Percentiles rank a stretch among this genome's conserved stretches.
These are phyloP conservation scores for Carex kokanica DNA, from an alignment of 176 grass and related monocot genomes.

Conservation along the genomic window DNA sequence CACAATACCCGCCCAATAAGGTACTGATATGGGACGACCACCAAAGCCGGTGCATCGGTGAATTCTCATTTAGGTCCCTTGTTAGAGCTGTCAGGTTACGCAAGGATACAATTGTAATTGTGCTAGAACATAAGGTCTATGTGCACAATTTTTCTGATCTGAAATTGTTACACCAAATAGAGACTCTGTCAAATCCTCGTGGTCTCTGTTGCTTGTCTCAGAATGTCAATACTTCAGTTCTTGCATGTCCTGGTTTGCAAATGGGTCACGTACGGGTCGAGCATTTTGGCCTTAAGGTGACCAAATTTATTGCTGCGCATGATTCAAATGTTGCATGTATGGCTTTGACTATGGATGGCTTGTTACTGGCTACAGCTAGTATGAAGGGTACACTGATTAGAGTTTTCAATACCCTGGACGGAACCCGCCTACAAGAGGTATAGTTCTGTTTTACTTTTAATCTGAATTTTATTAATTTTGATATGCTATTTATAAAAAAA, in stretches of 20 bases:
- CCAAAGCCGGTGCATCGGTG: conserved; percentile 72
- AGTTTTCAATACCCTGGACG: conserved; percentile 96
- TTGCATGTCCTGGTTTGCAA: conserved; percentile 73
- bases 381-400: conserved; percentile 88
- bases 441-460: conserved; percentile 9
- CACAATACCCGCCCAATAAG: conserved; percentile 74
- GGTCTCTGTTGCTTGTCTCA: conserved; percentile 93
- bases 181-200: conserved; percentile 62
- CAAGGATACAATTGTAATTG: conserved; percentile 65
- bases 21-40: conserved; percentile 96
- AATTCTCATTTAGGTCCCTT: conserved; percentile 77
- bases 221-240: conserved; percentile 68
- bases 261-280: conserved; percentile 73
- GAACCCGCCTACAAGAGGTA: conserved; percentile 88
- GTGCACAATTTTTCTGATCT: conserved; percentile 73
- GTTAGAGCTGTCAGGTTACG: conserved; percentile 63
- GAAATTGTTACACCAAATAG: conserved; percentile 93
- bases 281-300: conserved; percentile 90
- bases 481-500: background rate
- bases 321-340: conserved; percentile 93
- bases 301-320: conserved; percentile 71
- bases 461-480: background rate
- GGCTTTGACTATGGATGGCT: conserved; percentile 78
- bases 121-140: conserved; percentile 89
- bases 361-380: conserved; percentile 83